phyloP scores from a whole-genome alignment of 2,329 filamentous ascomycete species.

The Fusarium palustre region DNA sequence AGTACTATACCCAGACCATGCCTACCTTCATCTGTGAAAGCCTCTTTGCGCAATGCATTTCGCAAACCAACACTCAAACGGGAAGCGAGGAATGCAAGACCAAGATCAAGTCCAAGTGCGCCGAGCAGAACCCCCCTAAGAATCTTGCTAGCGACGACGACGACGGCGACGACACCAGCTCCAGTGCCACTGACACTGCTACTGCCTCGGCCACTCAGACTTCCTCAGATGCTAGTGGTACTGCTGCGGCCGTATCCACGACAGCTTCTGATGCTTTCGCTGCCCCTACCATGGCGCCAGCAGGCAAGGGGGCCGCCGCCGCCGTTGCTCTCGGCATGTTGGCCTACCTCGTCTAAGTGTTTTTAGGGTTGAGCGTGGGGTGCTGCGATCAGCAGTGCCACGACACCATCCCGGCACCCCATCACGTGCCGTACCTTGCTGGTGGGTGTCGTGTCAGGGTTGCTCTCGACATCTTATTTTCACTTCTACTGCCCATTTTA shows the following conservation, averaged over 20 bases:
- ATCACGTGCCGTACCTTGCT: slow-evolving; percentile 29
- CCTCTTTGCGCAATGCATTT: slow-evolving; percentile 62
- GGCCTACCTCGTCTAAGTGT: slow-evolving; percentile 62
- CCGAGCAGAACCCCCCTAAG: slow-evolving; percentile 52
- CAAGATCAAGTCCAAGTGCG: slow-evolving; percentile 62
- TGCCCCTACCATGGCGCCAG: slow-evolving; percentile 57
- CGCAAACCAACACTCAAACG: slow-evolving; percentile 53
- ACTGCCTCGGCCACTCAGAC: slow-evolving; percentile 38
- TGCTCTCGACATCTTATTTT: slow-evolving; percentile 37
- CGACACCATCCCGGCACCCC: slow-evolving; percentile 34
- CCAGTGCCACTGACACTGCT: slow-evolving; percentile 42
- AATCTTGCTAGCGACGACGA: slow-evolving; percentile 43
- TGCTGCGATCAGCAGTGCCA: slow-evolving; percentile 33
- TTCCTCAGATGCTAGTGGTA: slow-evolving; percentile 32
- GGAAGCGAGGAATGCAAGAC: slow-evolving; percentile 62
- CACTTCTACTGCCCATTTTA: slow-evolving; percentile 51
- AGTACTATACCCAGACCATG: slow-evolving; percentile 66
- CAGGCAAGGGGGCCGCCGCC: slow-evolving; percentile 59
- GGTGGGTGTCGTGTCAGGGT: slow-evolving; percentile 24
- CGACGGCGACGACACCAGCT: slow-evolving; percentile 39
- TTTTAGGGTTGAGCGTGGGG: slow-evolving; percentile 31
- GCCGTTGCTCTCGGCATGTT: slow-evolving; percentile 64
- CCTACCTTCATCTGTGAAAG: slow-evolving; percentile 64
- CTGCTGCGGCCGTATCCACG: slow-evolving; percentile 48
- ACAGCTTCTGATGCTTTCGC: slow-evolving; percentile 53